Base-by-base conservation (phyloP, 2,329 filamentous ascomycete genomes). In the Clarireedia paspali region DNA sequence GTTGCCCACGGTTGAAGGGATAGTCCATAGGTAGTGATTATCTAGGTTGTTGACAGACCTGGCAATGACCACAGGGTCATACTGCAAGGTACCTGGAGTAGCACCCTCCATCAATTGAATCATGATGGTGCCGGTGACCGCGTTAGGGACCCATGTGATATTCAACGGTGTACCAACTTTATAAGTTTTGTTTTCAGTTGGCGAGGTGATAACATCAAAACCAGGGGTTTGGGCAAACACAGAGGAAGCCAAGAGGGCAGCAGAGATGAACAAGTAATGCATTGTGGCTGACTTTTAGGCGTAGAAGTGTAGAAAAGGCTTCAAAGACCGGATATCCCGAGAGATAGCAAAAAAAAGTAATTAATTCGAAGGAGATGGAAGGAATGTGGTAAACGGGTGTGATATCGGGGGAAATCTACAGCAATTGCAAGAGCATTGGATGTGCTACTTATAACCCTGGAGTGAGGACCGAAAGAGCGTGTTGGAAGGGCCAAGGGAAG, bases 31-130 rank as follows among this genome's bases (percentile, higher is more conserved):
- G 73, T 72, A 84, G 17, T 64, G 62, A 55, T 74, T 75, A 36
- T 63, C 65, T 47, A 69, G 65, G 70, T 77, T 78, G 58, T 74
- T 63, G 62, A 84, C 65, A 56, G 72, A 73, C 84, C 81, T 66
- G 58, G 73, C 76, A 66, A 86, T 69, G 60, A 69, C 63, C 58
- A 69, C 64, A 46, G 65, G 60, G 30, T 73, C 64, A 38, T 74
- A 60, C 56, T 72, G 63, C 39, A 72, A 65, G 60, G 81, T 78
- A 50, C 68, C 72, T 59, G 74, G 72, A 58, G 68, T 68, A 4
- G 68, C 63, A 62, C 82, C 83, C 57, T 79, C 77, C 55, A 85
- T 72, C 58, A 85, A 76, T 63, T 70, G 66, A 68, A 86, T 77
- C 60, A 72, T 73, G 65, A 83, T 71, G 57, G 71, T 73, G 44